phyloP scores from a whole-genome alignment of 2,329 filamentous ascomycete species.

The Verticillium nonalfalfae region DNA sequence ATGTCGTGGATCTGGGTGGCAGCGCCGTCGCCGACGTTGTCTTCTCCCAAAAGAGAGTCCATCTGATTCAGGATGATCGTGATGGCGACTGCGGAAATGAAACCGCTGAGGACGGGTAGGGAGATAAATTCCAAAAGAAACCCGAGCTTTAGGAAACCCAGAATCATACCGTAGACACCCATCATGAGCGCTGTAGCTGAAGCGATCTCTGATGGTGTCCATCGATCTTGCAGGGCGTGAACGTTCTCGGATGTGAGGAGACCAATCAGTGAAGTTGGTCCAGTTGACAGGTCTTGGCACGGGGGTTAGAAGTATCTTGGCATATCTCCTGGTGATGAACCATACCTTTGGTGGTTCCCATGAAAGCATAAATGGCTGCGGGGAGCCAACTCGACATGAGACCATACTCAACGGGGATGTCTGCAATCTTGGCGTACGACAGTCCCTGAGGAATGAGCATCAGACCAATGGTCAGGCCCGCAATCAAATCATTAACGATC shows the following conservation, averaged over 20 bases:
- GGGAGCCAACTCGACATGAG: constrained; percentile 56
- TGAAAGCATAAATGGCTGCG: constrained; percentile 48
- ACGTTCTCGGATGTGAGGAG: constrained; percentile 58
- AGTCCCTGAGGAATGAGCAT: constrained; percentile 56
- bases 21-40: constrained; percentile 43
- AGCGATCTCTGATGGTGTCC: constrained; percentile 50
- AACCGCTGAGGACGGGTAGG: constrained; percentile 56
- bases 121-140: constrained; percentile 63
- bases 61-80: constrained; percentile 62
- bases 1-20: constrained; percentile 54
- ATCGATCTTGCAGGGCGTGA: constrained; percentile 34
- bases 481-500: constrained; percentile 55
- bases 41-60: constrained; percentile 49
- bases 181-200: constrained; percentile 58
- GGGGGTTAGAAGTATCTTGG: background rate
- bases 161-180: constrained; percentile 50
- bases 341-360: constrained; percentile 56
- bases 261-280: constrained; percentile 59
- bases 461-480: constrained; percentile 53
- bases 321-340: background rate
- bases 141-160: constrained; percentile 57
- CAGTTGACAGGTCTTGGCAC: constrained; percentile 48
- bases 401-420: constrained; percentile 53
- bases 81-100: constrained; percentile 60
- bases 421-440: constrained; percentile 57